These are phyloP conservation scores for Circinella minor DNA, from an alignment of 371 early-diverging fungal genomes.

Conservation along the genomic window DNA sequence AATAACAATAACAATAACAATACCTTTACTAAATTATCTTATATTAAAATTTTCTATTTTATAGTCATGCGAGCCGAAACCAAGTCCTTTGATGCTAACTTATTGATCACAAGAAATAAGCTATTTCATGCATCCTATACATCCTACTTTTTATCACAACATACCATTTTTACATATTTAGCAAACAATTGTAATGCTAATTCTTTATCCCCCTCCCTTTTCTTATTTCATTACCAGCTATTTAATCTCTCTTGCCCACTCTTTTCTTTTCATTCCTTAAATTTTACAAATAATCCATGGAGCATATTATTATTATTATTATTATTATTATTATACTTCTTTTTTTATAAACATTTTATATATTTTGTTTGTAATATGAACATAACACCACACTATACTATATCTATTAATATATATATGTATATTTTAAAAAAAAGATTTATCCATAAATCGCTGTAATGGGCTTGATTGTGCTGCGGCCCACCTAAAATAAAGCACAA, in stretches of 20 bases:
- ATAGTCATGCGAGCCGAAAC: constrained; percentile 12
- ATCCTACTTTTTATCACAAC: background rate
- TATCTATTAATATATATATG: no score
- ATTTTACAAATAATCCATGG: no score
- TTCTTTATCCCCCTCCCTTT: no score
- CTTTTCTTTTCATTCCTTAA: no score
- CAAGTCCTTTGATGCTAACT: constrained; percentile 13
- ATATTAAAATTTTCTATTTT: background rate
- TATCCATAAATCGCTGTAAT: constrained; percentile 21
- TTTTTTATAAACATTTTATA: background rate
- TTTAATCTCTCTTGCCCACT: no score
- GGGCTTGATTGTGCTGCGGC: constrained; percentile 21
- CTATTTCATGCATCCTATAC: background rate
- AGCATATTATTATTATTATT: background rate
- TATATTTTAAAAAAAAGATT: constrained; percentile 5
- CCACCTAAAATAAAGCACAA: constrained; percentile 14
- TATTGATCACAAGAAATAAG: background rate
- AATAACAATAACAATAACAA: no score
- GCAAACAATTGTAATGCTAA: no score
- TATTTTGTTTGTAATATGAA: no score
- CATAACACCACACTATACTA: no score
- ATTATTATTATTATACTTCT: background rate
- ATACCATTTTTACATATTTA: background rate
- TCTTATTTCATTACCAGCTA: no score
- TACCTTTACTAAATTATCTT: no score